Conservation (phyloP, 2,329 filamentous ascomycete species). For the Verticillium nonalfalfae region DNA sequence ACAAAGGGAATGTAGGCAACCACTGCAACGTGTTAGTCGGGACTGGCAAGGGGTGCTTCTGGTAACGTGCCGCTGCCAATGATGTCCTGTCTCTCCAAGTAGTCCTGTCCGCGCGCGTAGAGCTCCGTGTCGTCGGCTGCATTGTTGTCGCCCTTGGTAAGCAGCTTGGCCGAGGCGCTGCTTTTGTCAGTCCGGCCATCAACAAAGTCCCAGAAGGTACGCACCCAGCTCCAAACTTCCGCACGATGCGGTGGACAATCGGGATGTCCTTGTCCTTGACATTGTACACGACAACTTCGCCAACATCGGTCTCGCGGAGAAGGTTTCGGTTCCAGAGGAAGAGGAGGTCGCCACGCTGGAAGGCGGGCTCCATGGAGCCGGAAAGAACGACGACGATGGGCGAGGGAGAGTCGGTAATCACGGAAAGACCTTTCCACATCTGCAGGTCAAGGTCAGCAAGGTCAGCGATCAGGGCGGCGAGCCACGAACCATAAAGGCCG, state of each 20-base stretch:
- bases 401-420: slow-evolving; percentile 67
- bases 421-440: slow-evolving; percentile 85
- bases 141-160: slow-evolving; percentile 99
- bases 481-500: slow-evolving; percentile 72
- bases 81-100: slow-evolving; percentile 80
- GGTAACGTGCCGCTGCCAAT: slow-evolving; percentile 59
- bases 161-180: slow-evolving; percentile 58
- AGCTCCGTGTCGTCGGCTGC: slow-evolving; percentile 82
- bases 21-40: slow-evolving; percentile 36
- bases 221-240: slow-evolving; percentile 59
- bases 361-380: slow-evolving; percentile 79
- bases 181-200: neutral
- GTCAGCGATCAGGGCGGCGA: neutral
- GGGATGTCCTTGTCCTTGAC: slow-evolving; percentile 92
- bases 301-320: slow-evolving; percentile 46
- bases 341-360: slow-evolving; percentile 70
- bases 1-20: slow-evolving; percentile 90
- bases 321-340: slow-evolving; percentile 71
- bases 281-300: slow-evolving; percentile 63
- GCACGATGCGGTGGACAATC: slow-evolving; percentile 89
- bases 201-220: slow-evolving; percentile 1
- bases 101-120: slow-evolving; percentile 82
- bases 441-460: slow-evolving; percentile 16
- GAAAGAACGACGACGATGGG: slow-evolving; percentile 81
- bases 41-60: neutral